A percentile compares a stretch with the other conserved stretches of the same genome.
phyloP scores from a whole-genome alignment of 148 eudicot species.

The Simmondsia chinensis region DNA sequence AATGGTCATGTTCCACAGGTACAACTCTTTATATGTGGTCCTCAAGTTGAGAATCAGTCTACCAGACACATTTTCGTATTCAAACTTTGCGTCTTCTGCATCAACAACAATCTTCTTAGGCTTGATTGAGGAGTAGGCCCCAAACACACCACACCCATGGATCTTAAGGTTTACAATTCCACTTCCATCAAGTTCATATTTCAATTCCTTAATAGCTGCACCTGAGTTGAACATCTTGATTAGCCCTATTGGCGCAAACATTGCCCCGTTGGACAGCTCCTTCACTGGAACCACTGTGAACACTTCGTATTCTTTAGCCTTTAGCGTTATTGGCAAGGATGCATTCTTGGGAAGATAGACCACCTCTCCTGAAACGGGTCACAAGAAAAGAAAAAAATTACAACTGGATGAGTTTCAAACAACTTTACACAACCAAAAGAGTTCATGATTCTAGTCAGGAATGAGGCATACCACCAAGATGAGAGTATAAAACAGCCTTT shows the following conservation, averaged over 20 bases:
- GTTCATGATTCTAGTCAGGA: too few relatives aligned
- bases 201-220: constrained; percentile 54
- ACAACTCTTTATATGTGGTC: constrained; percentile 39
- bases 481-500: constrained; percentile 53
- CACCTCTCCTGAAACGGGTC: constrained; percentile 53
- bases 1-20: constrained; percentile 50
- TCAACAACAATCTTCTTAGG: constrained; percentile 58
- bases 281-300: constrained; percentile 68
- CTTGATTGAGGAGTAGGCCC: constrained; percentile 50
- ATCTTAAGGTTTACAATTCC: constrained; percentile 28
- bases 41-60: constrained; percentile 36
- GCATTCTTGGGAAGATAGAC: constrained; percentile 45
- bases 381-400: too few relatives aligned
- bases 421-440: too few relatives aligned
- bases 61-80: constrained; percentile 39
- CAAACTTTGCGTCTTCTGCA: constrained; percentile 29
- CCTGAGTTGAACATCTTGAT: constrained; percentile 75
- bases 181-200: constrained; percentile 28
- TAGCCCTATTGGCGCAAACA: constrained; percentile 69
- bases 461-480: constrained; percentile 34
- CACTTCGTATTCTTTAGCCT: constrained; percentile 60
- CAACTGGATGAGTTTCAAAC: background rate
- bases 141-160: constrained; percentile 66
- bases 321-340: constrained; percentile 54
- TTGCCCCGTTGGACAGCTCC: constrained; percentile 34